A percentile compares a stretch with the other conserved stretches of the same genome.
phyloP scores from a whole-genome alignment of 225 moss, liverwort and hornwort genomes.

The Polytrichum formosum region DNA sequence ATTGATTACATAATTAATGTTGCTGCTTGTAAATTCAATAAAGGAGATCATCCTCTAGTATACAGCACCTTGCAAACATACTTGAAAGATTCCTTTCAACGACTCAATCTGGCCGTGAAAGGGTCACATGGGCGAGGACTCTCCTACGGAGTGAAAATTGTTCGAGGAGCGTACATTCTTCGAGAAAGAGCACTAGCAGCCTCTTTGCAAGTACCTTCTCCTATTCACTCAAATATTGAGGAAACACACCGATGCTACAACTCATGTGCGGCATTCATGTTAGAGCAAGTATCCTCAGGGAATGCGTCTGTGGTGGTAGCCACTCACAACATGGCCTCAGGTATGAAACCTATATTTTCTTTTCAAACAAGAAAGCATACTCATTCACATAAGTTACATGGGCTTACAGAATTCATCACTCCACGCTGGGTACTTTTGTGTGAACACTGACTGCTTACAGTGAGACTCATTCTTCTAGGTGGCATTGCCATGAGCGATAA shows the following conservation, averaged over 20 bases:
- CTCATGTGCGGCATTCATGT: conserved; percentile 65
- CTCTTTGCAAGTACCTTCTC: conserved; percentile 59
- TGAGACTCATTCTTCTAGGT: too few relatives aligned
- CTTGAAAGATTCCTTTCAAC: conserved; percentile 70
- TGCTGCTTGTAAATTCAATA: conserved; percentile 69
- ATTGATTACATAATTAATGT: conserved; percentile 70
- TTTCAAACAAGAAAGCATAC: too few relatives aligned
- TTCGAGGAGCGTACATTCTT: conserved; percentile 89
- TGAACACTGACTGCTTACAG: too few relatives aligned
- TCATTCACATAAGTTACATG: too few relatives aligned
- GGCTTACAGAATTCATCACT: too few relatives aligned
- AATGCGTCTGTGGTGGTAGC: conserved; percentile 66
- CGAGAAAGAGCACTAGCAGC: conserved; percentile 66
- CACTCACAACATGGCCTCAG: conserved; percentile 84
- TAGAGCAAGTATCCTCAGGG: conserved; percentile 52
- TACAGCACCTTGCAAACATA: conserved; percentile 86
- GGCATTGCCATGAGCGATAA: too few relatives aligned
- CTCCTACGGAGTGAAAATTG: conserved; percentile 73
- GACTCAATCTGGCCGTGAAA: conserved; percentile 55
- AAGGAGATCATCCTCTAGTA: conserved; percentile 48
- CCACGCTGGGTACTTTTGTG: too few relatives aligned
- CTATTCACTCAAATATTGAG: conserved; percentile 65
- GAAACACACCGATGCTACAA: conserved; percentile 80
- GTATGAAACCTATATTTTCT: conserved; percentile 25
- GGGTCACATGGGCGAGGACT: conserved; percentile 52